Percentiles rank a stretch among this genome's conserved stretches.
Conservation (phyloP, 345 rosid genomes). For the Ailanthus altissimus region DNA sequence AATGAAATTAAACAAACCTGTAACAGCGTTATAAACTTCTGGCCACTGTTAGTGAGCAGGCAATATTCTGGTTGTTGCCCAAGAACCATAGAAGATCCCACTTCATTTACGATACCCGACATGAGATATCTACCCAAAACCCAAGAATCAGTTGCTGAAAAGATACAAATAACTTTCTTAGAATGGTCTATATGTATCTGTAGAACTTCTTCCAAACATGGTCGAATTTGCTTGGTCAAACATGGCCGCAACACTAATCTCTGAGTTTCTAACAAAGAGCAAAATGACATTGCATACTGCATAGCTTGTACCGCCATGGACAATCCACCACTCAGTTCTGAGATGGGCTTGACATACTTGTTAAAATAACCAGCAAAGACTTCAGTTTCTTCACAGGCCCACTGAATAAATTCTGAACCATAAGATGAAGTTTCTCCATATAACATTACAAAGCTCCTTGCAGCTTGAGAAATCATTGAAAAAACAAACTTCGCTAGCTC, state of each 20-base stretch:
- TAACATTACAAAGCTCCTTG: constrained; percentile 51
- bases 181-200: constrained; percentile 47
- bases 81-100: constrained; percentile 28
- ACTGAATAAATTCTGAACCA: constrained; percentile 46
- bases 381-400: constrained; percentile 54
- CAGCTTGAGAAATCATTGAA: constrained; percentile 63
- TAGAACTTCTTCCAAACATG: constrained; percentile 53
- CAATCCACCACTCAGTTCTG: constrained; percentile 47
- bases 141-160: constrained; percentile 57
- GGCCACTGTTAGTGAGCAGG: constrained; percentile 61
- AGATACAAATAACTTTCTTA: constrained; percentile 52
- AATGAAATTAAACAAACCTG: constrained; percentile 45
- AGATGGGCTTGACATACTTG: constrained; percentile 40
- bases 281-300: constrained; percentile 49
- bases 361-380: constrained; percentile 36
- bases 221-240: constrained; percentile 45
- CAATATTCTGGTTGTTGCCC: constrained; percentile 50
- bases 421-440: constrained; percentile 45
- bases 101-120: constrained; percentile 43
- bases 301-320: constrained; percentile 47
- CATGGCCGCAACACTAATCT: constrained; percentile 37
- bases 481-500: constrained; percentile 55
- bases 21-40: constrained; percentile 54
- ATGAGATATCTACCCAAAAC: constrained; percentile 54
- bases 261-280: constrained; percentile 50